Base-by-base conservation (phyloP, 2,329 filamentous ascomycete species). In the Cladosporium austrohemisphaericum region DNA sequence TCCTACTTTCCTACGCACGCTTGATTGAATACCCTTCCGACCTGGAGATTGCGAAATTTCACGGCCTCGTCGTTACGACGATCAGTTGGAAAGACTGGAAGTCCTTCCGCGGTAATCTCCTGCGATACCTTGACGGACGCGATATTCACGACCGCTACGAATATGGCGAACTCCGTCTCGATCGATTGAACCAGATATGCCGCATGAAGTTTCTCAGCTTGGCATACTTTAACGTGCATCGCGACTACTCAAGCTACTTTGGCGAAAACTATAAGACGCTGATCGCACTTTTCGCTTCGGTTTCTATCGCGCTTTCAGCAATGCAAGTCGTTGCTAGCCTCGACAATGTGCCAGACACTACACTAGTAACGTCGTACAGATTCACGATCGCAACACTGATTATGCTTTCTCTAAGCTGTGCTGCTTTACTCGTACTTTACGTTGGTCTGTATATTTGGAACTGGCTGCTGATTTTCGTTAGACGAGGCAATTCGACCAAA, bases 141-240 rank as follows among this genome's bases (percentile, higher is more conserved):
- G 16, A 43, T 10, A 18, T 32, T 3, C 40, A 43, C 25, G 40
- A 31, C 19, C 50, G 51, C 13, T 55, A 49, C 38, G 18, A 46
- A 13, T 55, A 53, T 31, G 53, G 53, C 5, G 53, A 55, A 32
- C 51, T 55, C 11, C 51, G 51, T 16, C 45, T 55, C 4, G 18
- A 14, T 19, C 41, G 48, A 25, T 41, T 55, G 8, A 54, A 55
- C 23, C 31, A 32, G 6, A 43, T 55, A n/a, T 54, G 41, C 33
- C 51, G 51, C 23, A 20, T 53, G 10, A 35, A 35, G 9, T 10
- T 16, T 7, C 16, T 32, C 3, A 32, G 38, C 10, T 23, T 45
- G 7, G 4, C 20, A 16, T 45, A 51, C 16, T 50, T 50, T 19
- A 50, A 31, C 13, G 26, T 50, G 18, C 36, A 49, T 11, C 45